phyloP scores from a whole-genome alignment of 805 yeast genomes.

The Candida jianshihensis region DNA sequence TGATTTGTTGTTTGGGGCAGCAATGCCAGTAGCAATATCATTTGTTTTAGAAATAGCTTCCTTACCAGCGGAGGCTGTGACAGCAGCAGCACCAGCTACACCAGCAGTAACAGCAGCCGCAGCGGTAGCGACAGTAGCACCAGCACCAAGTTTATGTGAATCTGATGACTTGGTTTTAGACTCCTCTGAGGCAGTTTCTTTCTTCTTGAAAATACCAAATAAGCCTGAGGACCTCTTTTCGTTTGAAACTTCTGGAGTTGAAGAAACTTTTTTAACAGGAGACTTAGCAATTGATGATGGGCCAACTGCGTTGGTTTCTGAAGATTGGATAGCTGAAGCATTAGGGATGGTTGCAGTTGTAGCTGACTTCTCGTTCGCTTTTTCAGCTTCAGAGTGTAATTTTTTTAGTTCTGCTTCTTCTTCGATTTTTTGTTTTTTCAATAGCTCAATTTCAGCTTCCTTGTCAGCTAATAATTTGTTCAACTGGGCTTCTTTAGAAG shows the following conservation, averaged over 20 bases:
- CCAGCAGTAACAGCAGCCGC: constrained; percentile 9
- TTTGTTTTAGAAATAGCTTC: constrained; percentile 2
- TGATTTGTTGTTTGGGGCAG: constrained; percentile 1
- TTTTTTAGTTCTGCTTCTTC: too few species aligned
- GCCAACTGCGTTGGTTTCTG: neutral
- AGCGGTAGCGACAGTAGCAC: constrained; percentile 6
- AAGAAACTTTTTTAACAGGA: neutral
- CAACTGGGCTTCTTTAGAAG: neutral
- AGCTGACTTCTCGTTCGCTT: neutral
- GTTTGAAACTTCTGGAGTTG: neutral
- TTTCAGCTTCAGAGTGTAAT: too few species aligned
- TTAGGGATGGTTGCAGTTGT: neutral
- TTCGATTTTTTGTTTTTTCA: too few species aligned
- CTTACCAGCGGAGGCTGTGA: constrained; percentile 17
- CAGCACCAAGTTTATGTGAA: too few species aligned
- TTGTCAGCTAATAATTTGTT: too few species aligned
- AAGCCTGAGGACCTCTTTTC: constrained; percentile 8
- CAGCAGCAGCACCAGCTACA: constrained; percentile 11
- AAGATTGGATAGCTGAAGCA: neutral
- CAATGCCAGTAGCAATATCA: constrained; percentile 1
- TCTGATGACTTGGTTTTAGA: constrained; percentile 2
- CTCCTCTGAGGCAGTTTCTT: too few species aligned
- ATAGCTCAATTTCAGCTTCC: too few species aligned
- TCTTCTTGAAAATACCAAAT: constrained; percentile 3
- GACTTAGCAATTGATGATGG: neutral